Evolutionary conservation across 768 basidiomycete genomes (phyloP).

Genomic region (Pleurotus tuoliensis): DNA sequence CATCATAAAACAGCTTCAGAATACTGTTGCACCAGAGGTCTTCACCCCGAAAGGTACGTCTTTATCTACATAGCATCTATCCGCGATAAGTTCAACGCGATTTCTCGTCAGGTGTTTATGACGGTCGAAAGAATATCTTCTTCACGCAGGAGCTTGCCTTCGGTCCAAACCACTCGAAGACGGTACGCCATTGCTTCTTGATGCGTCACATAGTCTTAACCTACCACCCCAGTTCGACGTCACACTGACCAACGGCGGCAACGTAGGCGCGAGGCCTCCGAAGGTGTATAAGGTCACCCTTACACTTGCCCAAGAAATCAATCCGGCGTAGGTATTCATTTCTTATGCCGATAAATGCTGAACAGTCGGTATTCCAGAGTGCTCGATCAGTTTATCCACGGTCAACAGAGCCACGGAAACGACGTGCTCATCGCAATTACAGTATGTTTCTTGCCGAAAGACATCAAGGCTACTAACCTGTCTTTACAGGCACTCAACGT

Average conservation of each 20-base stretch:
- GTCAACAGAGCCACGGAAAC: slow-evolving; percentile 67
- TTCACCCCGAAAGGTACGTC: slow-evolving; percentile 32
- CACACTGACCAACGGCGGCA: slow-evolving; percentile 41
- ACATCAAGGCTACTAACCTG: background rate
- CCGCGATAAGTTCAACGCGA: slow-evolving; percentile 7
- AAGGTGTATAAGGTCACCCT: slow-evolving; percentile 52
- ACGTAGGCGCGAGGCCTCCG: slow-evolving; percentile 30
- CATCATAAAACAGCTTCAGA: slow-evolving; percentile 37
- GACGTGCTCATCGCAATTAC: slow-evolving; percentile 61
- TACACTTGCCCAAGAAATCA: slow-evolving; percentile 53
- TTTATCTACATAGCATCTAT: background rate
- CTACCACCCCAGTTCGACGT: slow-evolving; percentile 16
- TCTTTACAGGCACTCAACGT: slow-evolving; percentile 62
- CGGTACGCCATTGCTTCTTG: slow-evolving; percentile 6
- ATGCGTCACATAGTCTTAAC: background rate
- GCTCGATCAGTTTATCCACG: slow-evolving; percentile 56
- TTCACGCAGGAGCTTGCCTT: slow-evolving; percentile 36
- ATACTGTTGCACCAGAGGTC: slow-evolving; percentile 24
- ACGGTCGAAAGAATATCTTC: slow-evolving; percentile 60
- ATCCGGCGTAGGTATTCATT: slow-evolving; percentile 30
- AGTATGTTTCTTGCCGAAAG: slow-evolving; percentile 26
- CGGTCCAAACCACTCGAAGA: slow-evolving; percentile 32
- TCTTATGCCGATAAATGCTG: background rate
- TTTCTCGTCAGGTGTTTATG: slow-evolving; percentile 38
- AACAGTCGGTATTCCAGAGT: slow-evolving; percentile 36